A percentile compares a stretch with the other conserved stretches of the same genome.
Evolutionary conservation across 768 basidiomycete genomes (phyloP).

Genomic region (Termitomyces sp.): DNA sequence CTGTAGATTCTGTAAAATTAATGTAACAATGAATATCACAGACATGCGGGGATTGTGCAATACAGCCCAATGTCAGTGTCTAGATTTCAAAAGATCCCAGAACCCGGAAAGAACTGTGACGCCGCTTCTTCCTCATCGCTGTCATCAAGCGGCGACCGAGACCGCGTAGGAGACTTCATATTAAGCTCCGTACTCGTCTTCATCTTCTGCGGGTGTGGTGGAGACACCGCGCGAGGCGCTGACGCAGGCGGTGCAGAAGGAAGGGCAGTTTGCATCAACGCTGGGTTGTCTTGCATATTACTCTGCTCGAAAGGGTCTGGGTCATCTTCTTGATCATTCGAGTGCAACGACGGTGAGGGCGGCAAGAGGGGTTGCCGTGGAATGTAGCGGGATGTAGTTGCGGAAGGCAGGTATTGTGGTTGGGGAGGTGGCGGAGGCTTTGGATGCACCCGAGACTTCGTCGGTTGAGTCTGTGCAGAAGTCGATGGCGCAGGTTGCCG

Average conservation of each 20-base stretch:
- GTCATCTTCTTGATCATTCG: slow-evolving; percentile 27
- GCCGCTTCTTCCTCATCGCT: slow-evolving; percentile 19
- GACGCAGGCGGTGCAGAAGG: slow-evolving; percentile 11
- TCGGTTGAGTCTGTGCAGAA: slow-evolving; percentile 3
- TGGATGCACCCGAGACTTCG: slow-evolving; percentile 2
- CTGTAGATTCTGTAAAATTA: not conserved
- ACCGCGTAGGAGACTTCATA: slow-evolving; percentile 31
- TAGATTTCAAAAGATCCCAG: slow-evolving; percentile 25
- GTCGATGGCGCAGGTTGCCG: slow-evolving; percentile 3
- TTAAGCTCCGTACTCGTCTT: slow-evolving; percentile 35
- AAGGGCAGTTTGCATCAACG: slow-evolving; percentile 1
- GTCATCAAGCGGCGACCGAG: slow-evolving; percentile 9
- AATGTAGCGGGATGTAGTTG: slow-evolving; percentile 17
- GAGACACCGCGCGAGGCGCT: slow-evolving; percentile 6
- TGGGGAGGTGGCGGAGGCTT: slow-evolving; percentile 6
- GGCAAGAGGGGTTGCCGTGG: slow-evolving; percentile 21
- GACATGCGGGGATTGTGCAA: not conserved
- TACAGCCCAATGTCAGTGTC: not conserved
- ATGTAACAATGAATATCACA: not conserved
- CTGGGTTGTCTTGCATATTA: slow-evolving; percentile 21
- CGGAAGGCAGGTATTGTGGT: slow-evolving; percentile 19
- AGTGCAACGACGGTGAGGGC: slow-evolving; percentile 12
- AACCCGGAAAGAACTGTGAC: slow-evolving; percentile 34
- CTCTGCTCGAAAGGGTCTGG: slow-evolving; percentile 38
- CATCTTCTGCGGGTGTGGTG: slow-evolving; percentile 16